Evolutionary conservation across 2,329 filamentous ascomycete species (phyloP), one percentile per base, ranked within the genome.

Genomic region (Graphiopsis chlorocephala): DNA sequence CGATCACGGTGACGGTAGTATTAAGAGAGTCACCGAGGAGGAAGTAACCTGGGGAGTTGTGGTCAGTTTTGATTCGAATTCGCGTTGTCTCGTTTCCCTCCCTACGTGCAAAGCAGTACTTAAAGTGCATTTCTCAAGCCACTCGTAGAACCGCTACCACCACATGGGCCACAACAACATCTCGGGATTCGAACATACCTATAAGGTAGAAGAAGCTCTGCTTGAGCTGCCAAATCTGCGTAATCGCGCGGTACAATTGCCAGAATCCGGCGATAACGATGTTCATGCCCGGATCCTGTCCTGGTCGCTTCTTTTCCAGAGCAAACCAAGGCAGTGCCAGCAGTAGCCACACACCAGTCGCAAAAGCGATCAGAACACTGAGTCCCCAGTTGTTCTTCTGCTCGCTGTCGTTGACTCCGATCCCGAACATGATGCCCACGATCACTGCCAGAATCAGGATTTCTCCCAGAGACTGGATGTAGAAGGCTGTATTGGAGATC

Each of bases 11-110:
- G 5, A 90, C 86, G 0, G 88, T 89, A 0, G 88, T 91, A 73
- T 90, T 90, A 38, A 90, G 79, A 1, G 85, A 87, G 74, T 90
- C 88, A n/a, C 86, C 88, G 0, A 90, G 82, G 1, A 90, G 78
- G 72, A 90, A 90, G 71, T 89, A 90, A 3, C 82, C 81, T 75
- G 60, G 5, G 23, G 29, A 14, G 29, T 58, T 33, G 47, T 15
- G 7, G 29, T 50, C 20, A 60, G 50, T 33, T 31, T 23, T 25
- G 20, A 55, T 29, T 62, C 59, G 47, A 17, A 14, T 11, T 17
- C 6, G 12, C 14, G 6, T 3, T 17, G 7, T 28, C 11, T 28
- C n/a, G 15, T 14, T 50, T 2, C 11, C 15, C 11, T 29, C 17
- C n/a, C 1, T 52, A 15, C 5, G 28, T 20, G 23, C 23, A 8